Evolutionary conservation across 768 basidiomycete genomes (phyloP).

Genomic region (Cantharellus anzutake): DNA sequence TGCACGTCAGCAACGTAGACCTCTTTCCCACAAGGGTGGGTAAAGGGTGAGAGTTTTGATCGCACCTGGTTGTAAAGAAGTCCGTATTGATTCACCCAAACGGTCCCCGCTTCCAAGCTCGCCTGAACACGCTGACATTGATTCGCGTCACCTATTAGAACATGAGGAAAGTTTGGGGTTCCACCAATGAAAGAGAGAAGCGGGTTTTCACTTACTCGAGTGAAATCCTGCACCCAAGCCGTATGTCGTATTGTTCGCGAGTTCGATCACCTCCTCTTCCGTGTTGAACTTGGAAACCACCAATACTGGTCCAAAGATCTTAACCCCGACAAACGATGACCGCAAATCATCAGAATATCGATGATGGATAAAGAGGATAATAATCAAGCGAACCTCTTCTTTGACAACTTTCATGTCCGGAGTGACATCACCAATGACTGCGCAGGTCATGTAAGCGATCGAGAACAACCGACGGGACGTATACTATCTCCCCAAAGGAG

Average conservation of each 20-base stretch:
- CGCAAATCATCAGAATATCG: background rate
- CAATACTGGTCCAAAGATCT: slow-evolving; percentile 94
- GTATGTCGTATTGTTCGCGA: slow-evolving; percentile 80
- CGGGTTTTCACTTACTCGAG: slow-evolving; percentile 35
- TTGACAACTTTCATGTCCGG: slow-evolving; percentile 74
- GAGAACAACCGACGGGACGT: background rate
- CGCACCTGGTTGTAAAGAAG: slow-evolving; percentile 73
- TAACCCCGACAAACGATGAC: background rate
- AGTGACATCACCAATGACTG: slow-evolving; percentile 68
- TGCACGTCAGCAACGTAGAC: background rate
- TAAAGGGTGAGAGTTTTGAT: slow-evolving; percentile 21
- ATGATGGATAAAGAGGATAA: slow-evolving; percentile 3
- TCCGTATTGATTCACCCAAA: slow-evolving; percentile 89
- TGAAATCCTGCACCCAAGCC: slow-evolving; percentile 87
- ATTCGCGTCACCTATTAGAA: slow-evolving; percentile 1
- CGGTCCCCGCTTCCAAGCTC: slow-evolving; percentile 21
- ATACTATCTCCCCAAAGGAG: background rate
- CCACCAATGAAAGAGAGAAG: background rate
- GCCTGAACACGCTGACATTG: background rate
- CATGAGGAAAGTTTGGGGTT: background rate
- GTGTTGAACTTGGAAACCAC: slow-evolving; percentile 65
- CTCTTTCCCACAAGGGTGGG: background rate
- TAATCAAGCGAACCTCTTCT: slow-evolving; percentile 35
- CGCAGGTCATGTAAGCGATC: background rate
- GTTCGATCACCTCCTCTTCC: slow-evolving; percentile 65